Evolutionary conservation across 2,329 filamentous ascomycete genomes (phyloP).

Genomic region (Penicillium nordicum): DNA sequence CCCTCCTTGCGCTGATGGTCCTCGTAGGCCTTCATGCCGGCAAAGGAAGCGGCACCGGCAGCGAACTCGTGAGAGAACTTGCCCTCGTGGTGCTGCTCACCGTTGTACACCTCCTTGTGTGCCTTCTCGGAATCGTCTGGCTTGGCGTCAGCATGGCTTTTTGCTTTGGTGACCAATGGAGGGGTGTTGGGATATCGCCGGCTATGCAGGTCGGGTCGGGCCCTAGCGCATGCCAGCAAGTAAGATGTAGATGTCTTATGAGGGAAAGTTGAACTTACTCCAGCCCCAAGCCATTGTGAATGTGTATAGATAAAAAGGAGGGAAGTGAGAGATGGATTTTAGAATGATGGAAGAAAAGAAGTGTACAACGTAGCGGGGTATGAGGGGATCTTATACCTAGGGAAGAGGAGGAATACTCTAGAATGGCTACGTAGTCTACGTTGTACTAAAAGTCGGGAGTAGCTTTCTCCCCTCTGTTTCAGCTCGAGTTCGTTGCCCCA

Average conservation of each 20-base stretch:
- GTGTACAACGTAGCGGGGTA: neutral
- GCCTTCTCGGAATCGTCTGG: constrained; percentile 52
- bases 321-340: constrained; percentile 5
- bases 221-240: constrained; percentile 1
- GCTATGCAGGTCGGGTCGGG: constrained; percentile 4
- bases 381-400: constrained; percentile 18
- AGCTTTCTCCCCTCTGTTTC: constrained; percentile 13
- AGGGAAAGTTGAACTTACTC: constrained; percentile 24
- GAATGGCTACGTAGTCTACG: constrained; percentile 14
- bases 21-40: constrained; percentile 76
- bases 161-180: neutral
- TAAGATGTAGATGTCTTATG: neutral
- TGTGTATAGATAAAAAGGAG: constrained; percentile 8
- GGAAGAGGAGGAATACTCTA: constrained; percentile 12
- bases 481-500: constrained; percentile 16
- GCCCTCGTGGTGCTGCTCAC: constrained; percentile 54
- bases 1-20: constrained; percentile 69
- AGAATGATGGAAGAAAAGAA: constrained; percentile 1
- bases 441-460: neutral
- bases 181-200: neutral
- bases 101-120: constrained; percentile 54
- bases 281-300: constrained; percentile 37
- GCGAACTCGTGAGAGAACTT: constrained; percentile 70
- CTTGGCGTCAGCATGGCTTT: constrained; percentile 5
- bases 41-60: constrained; percentile 73